Percentiles rank a stretch among this genome's conserved stretches.
Conservation (phyloP, 169 alveolate species). For the Plasmodium coatneyi region DNA sequence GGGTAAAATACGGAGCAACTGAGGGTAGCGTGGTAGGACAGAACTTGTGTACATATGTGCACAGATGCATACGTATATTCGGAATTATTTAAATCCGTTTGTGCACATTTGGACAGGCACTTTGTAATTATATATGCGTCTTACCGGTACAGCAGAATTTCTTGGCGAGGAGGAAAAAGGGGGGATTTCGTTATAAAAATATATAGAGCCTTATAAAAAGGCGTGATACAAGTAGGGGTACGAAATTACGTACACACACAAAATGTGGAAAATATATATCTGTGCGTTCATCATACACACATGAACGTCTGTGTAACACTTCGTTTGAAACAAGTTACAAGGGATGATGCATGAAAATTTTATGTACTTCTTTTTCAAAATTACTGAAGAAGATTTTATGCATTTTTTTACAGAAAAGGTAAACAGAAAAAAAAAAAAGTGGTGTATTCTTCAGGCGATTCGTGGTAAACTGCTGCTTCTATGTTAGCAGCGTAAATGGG, state of each 20-base stretch:
- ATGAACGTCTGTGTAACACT: not conserved
- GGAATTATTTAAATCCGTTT: not conserved
- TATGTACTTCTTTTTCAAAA: not conserved
- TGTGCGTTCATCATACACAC: not conserved
- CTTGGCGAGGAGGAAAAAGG: not conserved
- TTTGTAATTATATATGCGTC: not conserved
- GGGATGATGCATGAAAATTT: not conserved
- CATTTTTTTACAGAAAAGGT: constrained; percentile 10
- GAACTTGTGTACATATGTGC: not conserved
- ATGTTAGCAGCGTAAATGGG: not conserved
- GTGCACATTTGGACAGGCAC: not conserved
- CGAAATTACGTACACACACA: not conserved
- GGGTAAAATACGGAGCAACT: not conserved
- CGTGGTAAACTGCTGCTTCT: not conserved
- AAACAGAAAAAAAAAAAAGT: not conserved
- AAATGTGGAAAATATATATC: not conserved
- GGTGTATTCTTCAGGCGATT: not conserved
- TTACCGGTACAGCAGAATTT: not conserved
- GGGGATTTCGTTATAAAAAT: not conserved
- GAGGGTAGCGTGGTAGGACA: not conserved
- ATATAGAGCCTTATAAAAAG: not conserved
- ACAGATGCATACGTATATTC: not conserved
- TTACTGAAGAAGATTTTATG: constrained; percentile 7
- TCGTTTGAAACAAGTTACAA: not conserved
- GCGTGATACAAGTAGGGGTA: not conserved